phyloP scores from a whole-genome alignment of 257 asterid genomes.

The Misopates orontium region DNA sequence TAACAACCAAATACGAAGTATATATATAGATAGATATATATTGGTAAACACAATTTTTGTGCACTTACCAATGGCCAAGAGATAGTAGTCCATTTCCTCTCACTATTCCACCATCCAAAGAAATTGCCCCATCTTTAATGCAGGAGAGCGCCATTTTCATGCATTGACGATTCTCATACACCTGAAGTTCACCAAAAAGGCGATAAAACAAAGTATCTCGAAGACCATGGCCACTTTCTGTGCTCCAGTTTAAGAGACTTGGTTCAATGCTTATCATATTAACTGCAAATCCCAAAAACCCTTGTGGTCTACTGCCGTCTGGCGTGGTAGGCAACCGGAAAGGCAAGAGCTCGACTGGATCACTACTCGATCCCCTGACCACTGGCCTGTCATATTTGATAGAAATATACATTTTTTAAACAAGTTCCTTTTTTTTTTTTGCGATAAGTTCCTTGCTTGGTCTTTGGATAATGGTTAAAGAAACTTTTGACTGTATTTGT shows the following conservation, averaged over 20 bases:
- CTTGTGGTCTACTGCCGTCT: constrained; percentile 45
- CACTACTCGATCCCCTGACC: constrained; percentile 17
- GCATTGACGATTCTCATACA: constrained; percentile 40
- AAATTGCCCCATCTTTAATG: constrained; percentile 50
- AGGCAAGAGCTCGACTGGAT: constrained; percentile 36
- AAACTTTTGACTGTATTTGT: too few species aligned
- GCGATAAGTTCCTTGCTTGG: neutral
- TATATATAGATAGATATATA: neutral
- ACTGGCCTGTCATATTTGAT: constrained; percentile 50
- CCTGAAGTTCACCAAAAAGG: constrained; percentile 70
- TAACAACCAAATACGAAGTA: neutral
- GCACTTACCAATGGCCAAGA: constrained; percentile 46
- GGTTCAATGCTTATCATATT: constrained; percentile 43
- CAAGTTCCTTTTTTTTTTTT: too few species aligned
- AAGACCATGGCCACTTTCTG: constrained; percentile 45
- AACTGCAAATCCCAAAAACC: constrained; percentile 60
- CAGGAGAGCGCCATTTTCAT: constrained; percentile 54
- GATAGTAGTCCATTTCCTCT: constrained; percentile 50
- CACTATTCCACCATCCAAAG: constrained; percentile 66
- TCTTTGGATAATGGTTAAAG: neutral
- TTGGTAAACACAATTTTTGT: neutral
- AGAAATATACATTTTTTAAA: neutral
- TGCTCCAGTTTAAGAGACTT: constrained; percentile 31
- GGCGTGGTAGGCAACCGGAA: constrained; percentile 46
- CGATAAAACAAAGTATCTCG: constrained; percentile 56